These are phyloP conservation scores for Mantamonas sphyraenae DNA, from an alignment of 78 protist species.

Conservation along the genomic window DNA sequence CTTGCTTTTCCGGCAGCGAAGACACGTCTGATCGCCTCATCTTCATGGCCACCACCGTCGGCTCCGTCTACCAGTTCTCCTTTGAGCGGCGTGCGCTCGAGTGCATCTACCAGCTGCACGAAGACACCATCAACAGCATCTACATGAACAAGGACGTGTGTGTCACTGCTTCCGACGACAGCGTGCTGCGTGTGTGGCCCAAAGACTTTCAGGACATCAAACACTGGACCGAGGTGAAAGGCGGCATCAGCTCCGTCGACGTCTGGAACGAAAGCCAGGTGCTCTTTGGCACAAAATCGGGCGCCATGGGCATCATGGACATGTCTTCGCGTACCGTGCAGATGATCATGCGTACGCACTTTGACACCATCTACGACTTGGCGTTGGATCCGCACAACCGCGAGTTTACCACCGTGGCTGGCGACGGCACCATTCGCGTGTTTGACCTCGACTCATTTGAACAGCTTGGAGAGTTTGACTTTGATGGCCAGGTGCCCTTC, in stretches of 20 bases:
- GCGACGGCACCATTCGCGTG: constrained; percentile 3
- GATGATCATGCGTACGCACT: background rate
- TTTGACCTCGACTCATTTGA: background rate
- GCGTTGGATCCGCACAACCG: constrained; percentile 6
- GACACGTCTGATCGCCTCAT: background rate
- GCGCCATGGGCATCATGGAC: background rate
- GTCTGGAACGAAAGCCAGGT: background rate
- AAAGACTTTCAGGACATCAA: background rate
- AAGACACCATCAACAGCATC: background rate
- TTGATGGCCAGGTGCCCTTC: background rate
- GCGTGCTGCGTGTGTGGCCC: constrained; percentile 4
- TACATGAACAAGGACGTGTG: background rate
- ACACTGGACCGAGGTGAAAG: background rate
- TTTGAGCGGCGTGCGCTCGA: background rate
- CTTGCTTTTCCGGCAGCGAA: background rate
- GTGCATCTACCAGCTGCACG: background rate
- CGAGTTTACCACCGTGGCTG: constrained; percentile 1
- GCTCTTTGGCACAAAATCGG: background rate
- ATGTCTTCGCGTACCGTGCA: background rate
- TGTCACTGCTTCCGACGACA: constrained; percentile 1
- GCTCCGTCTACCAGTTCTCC: background rate
- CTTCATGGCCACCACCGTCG: background rate
- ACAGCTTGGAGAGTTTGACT: constrained; percentile 13
- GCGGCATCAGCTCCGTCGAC: background rate
- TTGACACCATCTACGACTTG: background rate